Evolutionary conservation across 2,329 filamentous ascomycete species (phyloP), one percentile per base, ranked within the genome.

Genomic region (Fusarium keratoplasticum): DNA sequence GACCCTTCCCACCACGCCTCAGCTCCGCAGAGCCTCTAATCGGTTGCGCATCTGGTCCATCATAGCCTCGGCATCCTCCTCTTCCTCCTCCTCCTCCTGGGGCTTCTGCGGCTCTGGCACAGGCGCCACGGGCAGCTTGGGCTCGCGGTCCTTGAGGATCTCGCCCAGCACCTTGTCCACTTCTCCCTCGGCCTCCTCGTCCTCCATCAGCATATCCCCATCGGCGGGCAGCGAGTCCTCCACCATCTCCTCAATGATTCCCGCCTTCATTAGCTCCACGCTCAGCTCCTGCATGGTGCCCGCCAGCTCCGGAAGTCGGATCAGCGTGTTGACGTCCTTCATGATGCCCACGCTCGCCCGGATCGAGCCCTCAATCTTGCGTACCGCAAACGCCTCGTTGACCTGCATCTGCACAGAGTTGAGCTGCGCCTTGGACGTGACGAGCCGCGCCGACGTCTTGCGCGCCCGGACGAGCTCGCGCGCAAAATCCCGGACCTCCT

Each of bases 201-300:
- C 94, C 71, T 94, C 94, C 68, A 94, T 91, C 67, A 94, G 89
- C 62, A 90, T 87, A 76, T 94, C 86, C 61, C 92, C 84, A 66
- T 95, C 92, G 74, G 92, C 89, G n/a, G 95, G 94, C 74, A 98
- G 85, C 50, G 89, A 91, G 81, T 98, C 96, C 57, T 92, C 94
- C 6, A 97, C 91, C 94, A 98, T 98, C 86, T 99, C 96, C 87
- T 98, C 96, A 70, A 98, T 97, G 75, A 99, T 96, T 18, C 96
- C 96, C 3, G 96, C 96, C 86, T 95, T 97, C 83, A 98, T 93
- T 76, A 98, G 85, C 87, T 98, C 96, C 67, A 92, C 88, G 78
- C 92, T 93, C 59, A 98, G 86, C 82, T 97, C 94, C 72, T 91
- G 88, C 96, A 98, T 98, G 10, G 95, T 98, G 16, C 90, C 91